These are phyloP conservation scores for Lablab purpureus DNA, from an alignment of 306 rosid genomes.

Conservation along the genomic window DNA sequence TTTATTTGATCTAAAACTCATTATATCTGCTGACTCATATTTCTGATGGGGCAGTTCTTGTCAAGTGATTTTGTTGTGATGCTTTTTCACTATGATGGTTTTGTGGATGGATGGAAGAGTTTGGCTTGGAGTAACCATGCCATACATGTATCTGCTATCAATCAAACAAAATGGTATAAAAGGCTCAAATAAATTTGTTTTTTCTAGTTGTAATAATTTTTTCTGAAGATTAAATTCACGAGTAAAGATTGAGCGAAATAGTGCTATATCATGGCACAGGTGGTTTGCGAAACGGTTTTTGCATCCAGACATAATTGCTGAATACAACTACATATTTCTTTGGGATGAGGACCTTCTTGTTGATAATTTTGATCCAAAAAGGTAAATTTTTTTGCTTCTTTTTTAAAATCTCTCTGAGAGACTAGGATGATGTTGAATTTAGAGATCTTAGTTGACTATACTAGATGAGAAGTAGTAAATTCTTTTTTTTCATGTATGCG, in stretches of 20 bases:
- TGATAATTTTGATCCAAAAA: conserved; percentile 74
- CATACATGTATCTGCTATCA: conserved; percentile 62
- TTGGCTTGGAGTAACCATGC: conserved; percentile 56
- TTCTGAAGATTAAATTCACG: conserved; percentile 20
- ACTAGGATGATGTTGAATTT: conserved; percentile 21
- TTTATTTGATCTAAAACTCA: conserved; percentile 19
- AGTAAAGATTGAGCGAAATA: conserved; percentile 15
- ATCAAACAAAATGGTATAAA: conserved; percentile 67
- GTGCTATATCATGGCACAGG: conserved; percentile 55
- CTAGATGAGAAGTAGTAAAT: background rate
- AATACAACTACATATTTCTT: conserved; percentile 81
- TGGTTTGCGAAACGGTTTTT: conserved; percentile 97
- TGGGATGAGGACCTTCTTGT: conserved; percentile 99
- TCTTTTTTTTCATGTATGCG: background rate
- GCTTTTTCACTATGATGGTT: conserved; percentile 69
- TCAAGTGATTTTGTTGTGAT: conserved; percentile 59
- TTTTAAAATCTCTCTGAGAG: background rate
- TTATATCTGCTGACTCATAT: conserved; percentile 33
- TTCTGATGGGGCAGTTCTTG: conserved; percentile 52
- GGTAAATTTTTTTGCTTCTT: conserved; percentile 49
- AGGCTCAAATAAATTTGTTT: conserved; percentile 18
- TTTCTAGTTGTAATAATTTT: conserved; percentile 3
- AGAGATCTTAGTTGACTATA: conserved; percentile 24
- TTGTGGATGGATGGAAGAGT: conserved; percentile 61
- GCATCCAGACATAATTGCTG: conserved; percentile 92